Percentiles rank a stretch among this genome's conserved stretches.
Conservation (phyloP, 495 filamentous ascomycete genomes). For the Amphirosellinia nigrospora region DNA sequence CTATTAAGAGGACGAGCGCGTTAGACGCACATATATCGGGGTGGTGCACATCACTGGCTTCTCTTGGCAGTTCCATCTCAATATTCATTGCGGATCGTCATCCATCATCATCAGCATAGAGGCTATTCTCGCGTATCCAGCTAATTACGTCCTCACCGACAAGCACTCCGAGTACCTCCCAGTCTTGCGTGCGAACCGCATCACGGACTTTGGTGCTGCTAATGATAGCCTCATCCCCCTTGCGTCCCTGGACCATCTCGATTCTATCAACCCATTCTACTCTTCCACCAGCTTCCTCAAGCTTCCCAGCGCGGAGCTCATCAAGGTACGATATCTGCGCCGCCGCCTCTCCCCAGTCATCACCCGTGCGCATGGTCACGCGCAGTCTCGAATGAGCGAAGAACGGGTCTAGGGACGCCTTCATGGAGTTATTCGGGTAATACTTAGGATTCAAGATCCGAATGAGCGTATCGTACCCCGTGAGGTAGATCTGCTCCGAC, state of each 20-base stretch:
- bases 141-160: conserved; percentile 66
- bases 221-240: conserved; percentile 60
- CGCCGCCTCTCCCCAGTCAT: conserved; percentile 65
- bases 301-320: conserved; percentile 54
- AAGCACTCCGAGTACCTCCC: conserved; percentile 62
- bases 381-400: conserved; percentile 72
- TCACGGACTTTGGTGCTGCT: conserved; percentile 83
- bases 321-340: conserved; percentile 67
- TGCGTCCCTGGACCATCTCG: conserved; percentile 68
- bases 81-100: conserved; percentile 5
- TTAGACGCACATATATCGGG: neutral
- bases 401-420: conserved; percentile 66
- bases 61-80: neutral
- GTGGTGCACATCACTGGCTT: neutral
- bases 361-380: conserved; percentile 73
- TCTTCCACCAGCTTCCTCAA: conserved; percentile 64
- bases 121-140: conserved; percentile 60
- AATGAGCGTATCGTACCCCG: conserved; percentile 86
- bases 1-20: neutral
- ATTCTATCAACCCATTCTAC: conserved; percentile 74
- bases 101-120: conserved; percentile 51
- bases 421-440: conserved; percentile 62
- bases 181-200: conserved; percentile 60
- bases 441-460: conserved; percentile 86
- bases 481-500: conserved; percentile 75